Evolutionary conservation across 1,284 basidiomycete genomes (phyloP).

Genomic region (Melampsora americana): DNA sequence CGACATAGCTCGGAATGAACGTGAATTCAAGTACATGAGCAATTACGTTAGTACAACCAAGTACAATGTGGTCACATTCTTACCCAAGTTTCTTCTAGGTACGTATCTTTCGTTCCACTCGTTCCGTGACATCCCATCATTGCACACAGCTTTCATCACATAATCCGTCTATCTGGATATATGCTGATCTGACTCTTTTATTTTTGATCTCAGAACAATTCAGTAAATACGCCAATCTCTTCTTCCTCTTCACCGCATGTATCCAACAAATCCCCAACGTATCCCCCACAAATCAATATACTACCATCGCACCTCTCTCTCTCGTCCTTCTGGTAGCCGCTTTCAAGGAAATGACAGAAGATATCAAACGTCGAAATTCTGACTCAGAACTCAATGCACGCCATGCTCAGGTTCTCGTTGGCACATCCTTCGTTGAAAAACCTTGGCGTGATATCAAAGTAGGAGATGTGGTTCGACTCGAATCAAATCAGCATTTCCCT

Average conservation of each 20-base stretch:
- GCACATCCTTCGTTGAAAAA: conserved; percentile 66
- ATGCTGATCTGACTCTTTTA: not conserved
- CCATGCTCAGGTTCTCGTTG: conserved; percentile 69
- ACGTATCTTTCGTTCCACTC: conserved; percentile 51
- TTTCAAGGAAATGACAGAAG: conserved; percentile 93
- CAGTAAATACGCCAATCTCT: conserved; percentile 96
- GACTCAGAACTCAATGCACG: conserved; percentile 89
- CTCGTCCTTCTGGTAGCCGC: conserved; percentile 91
- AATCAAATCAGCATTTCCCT: conserved; percentile 90
- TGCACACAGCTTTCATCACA: not conserved
- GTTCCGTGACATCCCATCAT: not conserved
- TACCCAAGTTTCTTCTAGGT: conserved; percentile 92
- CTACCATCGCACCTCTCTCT: conserved; percentile 87
- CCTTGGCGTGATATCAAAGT: conserved; percentile 88
- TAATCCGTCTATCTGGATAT: not conserved
- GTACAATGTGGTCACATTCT: conserved; percentile 82
- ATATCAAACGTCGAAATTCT: conserved; percentile 93
- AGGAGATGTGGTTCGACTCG: conserved; percentile 86
- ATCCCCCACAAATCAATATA: conserved; percentile 91
- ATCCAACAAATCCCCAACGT: conserved; percentile 98
- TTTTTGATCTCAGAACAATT: conserved; percentile 71
- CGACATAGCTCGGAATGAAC: conserved; percentile 25
- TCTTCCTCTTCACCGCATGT: conserved; percentile 96
- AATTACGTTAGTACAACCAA: conserved; percentile 95
- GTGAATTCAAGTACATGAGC: conserved; percentile 47